Evolutionary conservation across 768 basidiomycete species (phyloP).

Genomic region (Boletus sp.): DNA sequence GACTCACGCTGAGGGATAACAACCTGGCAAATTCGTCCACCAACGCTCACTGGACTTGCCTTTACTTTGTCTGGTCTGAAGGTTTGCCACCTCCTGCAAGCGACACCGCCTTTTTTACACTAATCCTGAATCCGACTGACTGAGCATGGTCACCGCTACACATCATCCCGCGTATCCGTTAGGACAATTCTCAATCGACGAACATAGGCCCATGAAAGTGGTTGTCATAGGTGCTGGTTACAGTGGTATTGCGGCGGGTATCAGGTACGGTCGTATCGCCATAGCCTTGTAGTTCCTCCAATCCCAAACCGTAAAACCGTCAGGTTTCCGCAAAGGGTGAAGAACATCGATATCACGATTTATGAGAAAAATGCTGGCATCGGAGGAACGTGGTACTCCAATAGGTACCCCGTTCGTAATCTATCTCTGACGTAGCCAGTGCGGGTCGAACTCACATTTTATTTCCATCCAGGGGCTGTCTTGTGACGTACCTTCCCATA

Average conservation of each 20-base stretch:
- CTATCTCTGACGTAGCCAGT: background rate
- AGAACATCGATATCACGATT: slow-evolving; percentile 52
- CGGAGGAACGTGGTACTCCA: slow-evolving; percentile 62
- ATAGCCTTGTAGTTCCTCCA: background rate
- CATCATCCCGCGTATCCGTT: slow-evolving; percentile 20
- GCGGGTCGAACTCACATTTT: background rate
- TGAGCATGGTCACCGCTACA: background rate
- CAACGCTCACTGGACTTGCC: background rate
- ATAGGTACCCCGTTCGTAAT: slow-evolving; percentile 48
- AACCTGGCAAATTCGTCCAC: background rate
- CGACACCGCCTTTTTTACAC: background rate
- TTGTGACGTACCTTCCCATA: slow-evolving; percentile 63
- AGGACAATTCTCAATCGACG: slow-evolving; percentile 51
- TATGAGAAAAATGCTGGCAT: slow-evolving; percentile 61
- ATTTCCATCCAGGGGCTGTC: slow-evolving; percentile 42
- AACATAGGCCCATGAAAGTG: slow-evolving; percentile 52
- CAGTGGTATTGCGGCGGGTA: slow-evolving; percentile 58
- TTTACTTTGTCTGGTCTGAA: background rate
- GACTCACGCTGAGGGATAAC: background rate
- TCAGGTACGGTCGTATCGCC: slow-evolving; percentile 37
- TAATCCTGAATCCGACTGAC: background rate
- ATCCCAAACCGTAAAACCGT: background rate
- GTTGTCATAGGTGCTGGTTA: slow-evolving; percentile 59
- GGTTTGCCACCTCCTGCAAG: background rate
- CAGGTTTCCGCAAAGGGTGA: slow-evolving; percentile 52